Percentiles rank a stretch among this genome's conserved stretches.
These are phyloP conservation scores for Aspergillus novoparasiticus DNA, from an alignment of 2,329 filamentous ascomycete genomes.

Conservation along the genomic window DNA sequence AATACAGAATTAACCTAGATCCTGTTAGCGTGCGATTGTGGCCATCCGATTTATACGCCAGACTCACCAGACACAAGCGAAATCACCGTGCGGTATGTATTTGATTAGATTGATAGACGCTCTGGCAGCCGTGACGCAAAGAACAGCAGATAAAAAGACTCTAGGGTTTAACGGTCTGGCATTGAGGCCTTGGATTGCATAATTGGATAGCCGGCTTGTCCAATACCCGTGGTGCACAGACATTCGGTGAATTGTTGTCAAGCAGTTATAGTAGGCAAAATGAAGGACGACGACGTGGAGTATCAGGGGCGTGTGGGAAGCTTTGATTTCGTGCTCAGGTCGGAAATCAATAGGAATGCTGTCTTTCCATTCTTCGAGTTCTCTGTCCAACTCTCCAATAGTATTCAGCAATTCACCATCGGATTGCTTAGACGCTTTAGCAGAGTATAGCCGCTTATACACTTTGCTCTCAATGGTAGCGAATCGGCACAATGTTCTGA, in stretches of 20 bases:
- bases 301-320: slow-evolving; percentile 88
- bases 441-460: slow-evolving; percentile 90
- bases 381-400: slow-evolving; percentile 88
- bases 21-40: slow-evolving; percentile 15
- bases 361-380: slow-evolving; percentile 95
- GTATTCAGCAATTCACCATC: slow-evolving; percentile 92
- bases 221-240: slow-evolving; percentile 97
- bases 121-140: slow-evolving; percentile 89
- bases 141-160: slow-evolving; percentile 88
- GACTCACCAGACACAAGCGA: slow-evolving; percentile 88
- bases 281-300: slow-evolving; percentile 92
- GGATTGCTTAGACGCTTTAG: slow-evolving; percentile 86
- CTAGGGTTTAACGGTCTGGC: slow-evolving; percentile 86
- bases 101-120: slow-evolving; percentile 93
- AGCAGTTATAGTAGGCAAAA: slow-evolving; percentile 95
- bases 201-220: slow-evolving; percentile 93
- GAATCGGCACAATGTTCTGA: slow-evolving; percentile 89
- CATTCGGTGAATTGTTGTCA: slow-evolving; percentile 98
- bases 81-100: slow-evolving; percentile 94
- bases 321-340: slow-evolving; percentile 95
- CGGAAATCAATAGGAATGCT: slow-evolving; percentile 92
- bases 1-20: slow-evolving; percentile 83
- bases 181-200: slow-evolving; percentile 91
- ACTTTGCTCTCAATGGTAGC: slow-evolving; percentile 90
- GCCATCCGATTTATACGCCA: neutral